Conservation (phyloP, 1,139 yeast genomes). For the Suhomyces yuchorum region DNA sequence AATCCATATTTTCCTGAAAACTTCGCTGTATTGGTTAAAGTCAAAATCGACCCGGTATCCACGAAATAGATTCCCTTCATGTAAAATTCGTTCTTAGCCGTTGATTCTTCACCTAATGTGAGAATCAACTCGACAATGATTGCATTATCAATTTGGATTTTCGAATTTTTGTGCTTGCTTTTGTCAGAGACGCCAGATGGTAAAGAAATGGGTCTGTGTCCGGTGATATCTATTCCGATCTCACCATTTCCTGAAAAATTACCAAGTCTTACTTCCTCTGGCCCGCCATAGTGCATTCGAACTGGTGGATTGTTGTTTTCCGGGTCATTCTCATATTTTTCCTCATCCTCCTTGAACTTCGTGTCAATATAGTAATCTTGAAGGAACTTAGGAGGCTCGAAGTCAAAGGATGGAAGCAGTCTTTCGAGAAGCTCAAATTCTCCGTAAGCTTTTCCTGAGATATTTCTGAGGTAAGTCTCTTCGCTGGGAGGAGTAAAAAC, state of each 20-base stretch:
- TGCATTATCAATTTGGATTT: conserved; percentile 30
- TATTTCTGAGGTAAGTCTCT: conserved; percentile 47
- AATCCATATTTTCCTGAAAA: conserved; percentile 65
- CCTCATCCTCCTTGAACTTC: conserved; percentile 26
- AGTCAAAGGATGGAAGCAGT: conserved; percentile 12
- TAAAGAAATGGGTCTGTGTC: conserved; percentile 26
- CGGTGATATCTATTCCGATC: conserved; percentile 26
- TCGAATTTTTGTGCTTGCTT: conserved; percentile 11
- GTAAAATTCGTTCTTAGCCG: conserved; percentile 46
- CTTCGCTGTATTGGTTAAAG: conserved; percentile 69
- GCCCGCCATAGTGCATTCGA: conserved; percentile 11
- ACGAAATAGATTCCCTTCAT: conserved; percentile 73
- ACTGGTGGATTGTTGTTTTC: conserved; percentile 25
- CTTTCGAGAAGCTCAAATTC: conserved; percentile 27
- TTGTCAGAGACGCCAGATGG: conserved; percentile 12
- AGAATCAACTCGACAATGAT: conserved; percentile 31
- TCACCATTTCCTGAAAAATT: conserved; percentile 34
- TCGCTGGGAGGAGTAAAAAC: not conserved
- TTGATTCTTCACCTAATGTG: conserved; percentile 34
- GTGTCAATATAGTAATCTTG: conserved; percentile 33
- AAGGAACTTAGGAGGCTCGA: conserved; percentile 49
- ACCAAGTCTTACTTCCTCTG: conserved; percentile 25
- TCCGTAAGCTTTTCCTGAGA: conserved; percentile 54
- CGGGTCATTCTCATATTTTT: conserved; percentile 31
- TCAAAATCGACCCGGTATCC: conserved; percentile 65